Percentiles rank a stretch among this genome's conserved stretches.
These are phyloP conservation scores for Quercus engelmannii DNA, from an alignment of 306 rosid genomes.

Conservation along the genomic window DNA sequence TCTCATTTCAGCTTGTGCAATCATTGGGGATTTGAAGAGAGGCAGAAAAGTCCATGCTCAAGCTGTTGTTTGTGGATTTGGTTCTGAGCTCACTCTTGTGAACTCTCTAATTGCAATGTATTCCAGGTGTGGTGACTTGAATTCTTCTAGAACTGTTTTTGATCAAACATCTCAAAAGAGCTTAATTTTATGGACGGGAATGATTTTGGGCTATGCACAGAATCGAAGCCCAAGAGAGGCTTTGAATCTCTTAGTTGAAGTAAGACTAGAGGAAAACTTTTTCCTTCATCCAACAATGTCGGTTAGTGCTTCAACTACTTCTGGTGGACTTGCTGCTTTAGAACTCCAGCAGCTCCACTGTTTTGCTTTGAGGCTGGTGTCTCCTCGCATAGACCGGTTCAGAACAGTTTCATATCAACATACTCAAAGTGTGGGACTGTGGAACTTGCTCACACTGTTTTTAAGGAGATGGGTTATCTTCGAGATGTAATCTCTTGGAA, in stretches of 20 bases:
- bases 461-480: slow-evolving; percentile 7
- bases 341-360: background rate
- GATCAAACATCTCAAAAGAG: slow-evolving; percentile 5
- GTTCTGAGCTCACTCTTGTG: background rate
- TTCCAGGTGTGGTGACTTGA: background rate
- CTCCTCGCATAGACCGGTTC: background rate
- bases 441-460: background rate
- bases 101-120: slow-evolving; percentile 12
- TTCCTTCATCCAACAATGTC: slow-evolving; percentile 5
- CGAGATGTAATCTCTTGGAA: slow-evolving; percentile 8
- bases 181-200: background rate
- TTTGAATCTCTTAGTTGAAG: slow-evolving; percentile 1
- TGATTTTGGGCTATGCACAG: background rate
- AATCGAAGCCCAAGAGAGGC: background rate
- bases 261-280: slow-evolving; percentile 7
- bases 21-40: slow-evolving; percentile 5
- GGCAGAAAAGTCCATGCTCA: slow-evolving; percentile 8
- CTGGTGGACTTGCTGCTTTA: slow-evolving; percentile 10
- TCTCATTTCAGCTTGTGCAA: background rate
- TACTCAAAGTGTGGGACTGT: slow-evolving; percentile 13
- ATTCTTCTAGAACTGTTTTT: background rate
- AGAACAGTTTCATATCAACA: slow-evolving; percentile 5
- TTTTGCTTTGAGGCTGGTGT: slow-evolving; percentile 6
- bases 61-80: slow-evolving; percentile 6
- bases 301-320: background rate